Evolutionary conservation across 2,329 filamentous ascomycete genomes (phyloP).

Genomic region (Verticillium nonalfalfae): DNA sequence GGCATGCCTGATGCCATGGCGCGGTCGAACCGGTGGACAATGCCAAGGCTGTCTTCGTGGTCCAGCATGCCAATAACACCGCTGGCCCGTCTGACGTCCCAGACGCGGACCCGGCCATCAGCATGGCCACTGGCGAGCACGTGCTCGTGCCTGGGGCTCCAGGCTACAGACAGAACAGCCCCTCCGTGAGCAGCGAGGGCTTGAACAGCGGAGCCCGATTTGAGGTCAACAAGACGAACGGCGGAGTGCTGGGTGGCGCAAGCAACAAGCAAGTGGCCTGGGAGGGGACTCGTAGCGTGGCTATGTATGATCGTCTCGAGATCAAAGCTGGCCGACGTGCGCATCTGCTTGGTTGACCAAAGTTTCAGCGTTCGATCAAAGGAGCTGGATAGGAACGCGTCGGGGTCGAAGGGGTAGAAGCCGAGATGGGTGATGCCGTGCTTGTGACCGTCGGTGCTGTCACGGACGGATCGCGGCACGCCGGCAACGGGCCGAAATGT

Average conservation of each 20-base stretch:
- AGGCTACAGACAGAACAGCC: conserved; percentile 63
- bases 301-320: conserved; percentile 66
- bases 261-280: conserved; percentile 72
- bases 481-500: conserved; percentile 48
- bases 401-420: conserved; percentile 73
- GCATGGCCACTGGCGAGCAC: conserved; percentile 78
- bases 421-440: conserved; percentile 70
- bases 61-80: conserved; percentile 73
- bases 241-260: conserved; percentile 82
- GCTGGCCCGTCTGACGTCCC: conserved; percentile 78
- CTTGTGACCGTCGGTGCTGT: conserved; percentile 40
- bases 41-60: conserved; percentile 73
- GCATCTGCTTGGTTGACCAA: conserved; percentile 60
- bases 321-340: conserved; percentile 59
- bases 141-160: conserved; percentile 77
- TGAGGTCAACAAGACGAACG: conserved; percentile 79
- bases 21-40: conserved; percentile 37
- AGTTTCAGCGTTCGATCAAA: conserved; percentile 74
- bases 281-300: conserved; percentile 69
- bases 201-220: conserved; percentile 71
- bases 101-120: conserved; percentile 77
- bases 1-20: conserved; percentile 22
- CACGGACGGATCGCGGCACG: conserved; percentile 34
- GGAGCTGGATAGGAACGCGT: conserved; percentile 69
- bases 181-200: conserved; percentile 63